A percentile compares a stretch with the other conserved stretches of the same genome.
phyloP scores from a whole-genome alignment of 805 yeast species.

The Ogataea paraovalis region DNA sequence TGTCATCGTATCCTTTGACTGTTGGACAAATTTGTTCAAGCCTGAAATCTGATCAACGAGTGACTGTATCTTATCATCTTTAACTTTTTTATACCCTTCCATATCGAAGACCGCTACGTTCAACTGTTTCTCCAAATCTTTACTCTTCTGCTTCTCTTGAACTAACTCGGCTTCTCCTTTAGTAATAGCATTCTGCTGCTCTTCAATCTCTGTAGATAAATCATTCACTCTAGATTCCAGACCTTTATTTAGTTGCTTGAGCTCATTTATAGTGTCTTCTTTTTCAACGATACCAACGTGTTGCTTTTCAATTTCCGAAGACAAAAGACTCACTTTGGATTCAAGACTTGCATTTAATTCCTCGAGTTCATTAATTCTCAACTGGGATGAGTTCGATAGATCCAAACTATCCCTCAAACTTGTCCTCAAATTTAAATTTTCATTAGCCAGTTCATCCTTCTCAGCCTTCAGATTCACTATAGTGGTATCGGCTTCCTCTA shows the following conservation, averaged over 20 bases:
- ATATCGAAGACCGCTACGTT: background rate
- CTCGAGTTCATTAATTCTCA: background rate
- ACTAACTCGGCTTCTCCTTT: no score
- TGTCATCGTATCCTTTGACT: background rate
- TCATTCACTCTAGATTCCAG: no score
- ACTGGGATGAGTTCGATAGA: no score
- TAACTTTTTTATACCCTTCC: background rate
- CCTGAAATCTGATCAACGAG: background rate
- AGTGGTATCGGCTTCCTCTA: background rate
- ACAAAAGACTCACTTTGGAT: background rate
- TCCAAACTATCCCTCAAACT: background rate
- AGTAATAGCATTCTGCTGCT: no score
- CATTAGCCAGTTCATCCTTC: background rate
- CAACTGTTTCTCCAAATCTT: background rate
- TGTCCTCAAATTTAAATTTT: background rate
- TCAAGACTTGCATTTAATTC: background rate
- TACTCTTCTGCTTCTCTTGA: background rate
- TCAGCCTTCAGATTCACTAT: background rate
- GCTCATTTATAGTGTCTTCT: background rate
- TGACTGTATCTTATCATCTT: background rate
- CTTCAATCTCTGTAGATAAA: no score
- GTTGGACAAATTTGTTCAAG: background rate
- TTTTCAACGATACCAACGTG: background rate
- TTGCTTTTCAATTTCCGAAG: background rate
- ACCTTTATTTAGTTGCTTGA: no score